Conservation (phyloP, 1,284 basidiomycete genomes). For the Mycosarcoma mackinlayi region DNA sequence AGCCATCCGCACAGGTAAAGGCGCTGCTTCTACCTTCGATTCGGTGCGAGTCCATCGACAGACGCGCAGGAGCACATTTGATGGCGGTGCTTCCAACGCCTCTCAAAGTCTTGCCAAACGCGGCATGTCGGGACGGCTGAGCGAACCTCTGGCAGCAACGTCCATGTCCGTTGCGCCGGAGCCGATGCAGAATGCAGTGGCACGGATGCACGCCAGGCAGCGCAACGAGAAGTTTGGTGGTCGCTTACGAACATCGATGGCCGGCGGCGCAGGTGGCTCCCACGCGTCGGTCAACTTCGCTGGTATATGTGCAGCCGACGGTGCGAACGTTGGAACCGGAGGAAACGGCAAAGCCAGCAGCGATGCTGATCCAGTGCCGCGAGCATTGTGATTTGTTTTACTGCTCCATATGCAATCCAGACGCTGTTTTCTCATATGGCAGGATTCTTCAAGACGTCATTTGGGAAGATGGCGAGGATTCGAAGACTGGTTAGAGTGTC, state of each 20-base stretch:
- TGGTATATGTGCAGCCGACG: not conserved
- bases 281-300: slow-evolving; percentile 24
- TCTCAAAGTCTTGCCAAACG: not conserved
- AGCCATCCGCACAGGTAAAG: slow-evolving; percentile 2
- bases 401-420: too few relatives aligned
- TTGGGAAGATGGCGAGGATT: too few relatives aligned
- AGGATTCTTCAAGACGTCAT: too few relatives aligned
- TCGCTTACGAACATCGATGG: slow-evolving; percentile 24
- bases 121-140: slow-evolving; percentile 29
- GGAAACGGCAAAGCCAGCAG: not conserved
- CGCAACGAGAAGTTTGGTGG: slow-evolving; percentile 50
- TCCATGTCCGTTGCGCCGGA: slow-evolving; percentile 40
- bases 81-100: not conserved
- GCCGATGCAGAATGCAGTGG: slow-evolving; percentile 43
- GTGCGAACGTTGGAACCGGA: not conserved
- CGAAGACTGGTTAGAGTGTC: too few relatives aligned
- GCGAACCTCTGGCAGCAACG: slow-evolving; percentile 37
- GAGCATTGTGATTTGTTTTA: not conserved
- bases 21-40: slow-evolving; percentile 3
- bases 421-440: too few relatives aligned
- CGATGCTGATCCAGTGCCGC: not conserved
- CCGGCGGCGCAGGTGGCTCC: slow-evolving; percentile 9
- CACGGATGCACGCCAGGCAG: slow-evolving; percentile 46
- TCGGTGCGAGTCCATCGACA: slow-evolving; percentile 5
- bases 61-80: slow-evolving; percentile 11